Evolutionary conservation across 2,329 filamentous ascomycete species (phyloP), one percentile per base, ranked within the genome.

Genomic region (Epichloe elymi): DNA sequence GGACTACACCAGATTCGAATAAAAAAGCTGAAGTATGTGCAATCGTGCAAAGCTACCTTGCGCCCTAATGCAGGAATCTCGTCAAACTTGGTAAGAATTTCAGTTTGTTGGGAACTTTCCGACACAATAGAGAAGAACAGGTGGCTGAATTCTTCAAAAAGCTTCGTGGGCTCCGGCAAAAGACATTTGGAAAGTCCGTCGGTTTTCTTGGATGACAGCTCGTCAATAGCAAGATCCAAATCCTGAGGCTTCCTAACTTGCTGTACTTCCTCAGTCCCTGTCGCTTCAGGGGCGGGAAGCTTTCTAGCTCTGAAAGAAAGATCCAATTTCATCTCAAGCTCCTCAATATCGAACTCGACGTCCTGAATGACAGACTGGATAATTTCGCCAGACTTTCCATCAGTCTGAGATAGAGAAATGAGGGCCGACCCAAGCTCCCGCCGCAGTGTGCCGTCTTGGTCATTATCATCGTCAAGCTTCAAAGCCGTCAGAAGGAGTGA

Each of bases 1-100:
- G 80, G 74, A 0, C 85, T 82, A 52, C 79, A 86, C 80, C 86
- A 89, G 15, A 88, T 78, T 50, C 83, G 78, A 52, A 84, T 74
- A 57, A 91, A 83, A 64, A 95, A 91, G 15, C 81, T 84, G 51
- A 89, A 70, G 59, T 85, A 89, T 20, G 86, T 79, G 39, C 81
- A 77, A 37, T 80, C 74, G 46, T 78, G 75, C 36, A 78, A 67
- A 1, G 80, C 82, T 5, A 70, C 64, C 26, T 74, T 65, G 36
- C 73, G 74, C 48, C 74, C 70, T 11, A 88, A 67, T 44, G 80
- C 70, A 0, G 79, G 70, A 6, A 74, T 65, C 8, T 74, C 65
- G 49, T 83, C 74, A 55, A 85, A 81, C 50, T 69, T 69, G 50
- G 67, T 61, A 8, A 78, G 61, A n/a, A 70, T 61, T 10, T 62